Conservation (phyloP, 129 eudicot species). For the Helianthus annuus region DNA sequence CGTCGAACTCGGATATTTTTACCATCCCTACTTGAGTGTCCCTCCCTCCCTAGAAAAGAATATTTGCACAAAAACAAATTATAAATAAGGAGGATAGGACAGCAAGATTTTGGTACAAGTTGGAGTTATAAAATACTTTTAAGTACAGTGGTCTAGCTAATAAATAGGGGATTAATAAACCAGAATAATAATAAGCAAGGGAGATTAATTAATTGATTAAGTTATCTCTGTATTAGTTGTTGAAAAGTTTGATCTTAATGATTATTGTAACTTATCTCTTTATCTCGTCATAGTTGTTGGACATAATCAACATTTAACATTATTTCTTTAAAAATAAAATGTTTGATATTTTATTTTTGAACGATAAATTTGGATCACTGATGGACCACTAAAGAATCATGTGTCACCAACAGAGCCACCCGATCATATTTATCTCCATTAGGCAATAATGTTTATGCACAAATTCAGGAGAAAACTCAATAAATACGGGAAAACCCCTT, state of each 20-base stretch:
- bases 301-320: background rate
- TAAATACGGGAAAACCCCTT: too few species aligned
- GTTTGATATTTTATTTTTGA: background rate
- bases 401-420: too few species aligned
- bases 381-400: too few species aligned
- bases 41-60: background rate
- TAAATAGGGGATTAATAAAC: background rate
- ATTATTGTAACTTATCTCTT: conserved; percentile 13
- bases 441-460: too few species aligned
- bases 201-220: conserved; percentile 2
- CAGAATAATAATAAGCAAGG: background rate
- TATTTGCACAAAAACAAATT: background rate
- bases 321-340: background rate
- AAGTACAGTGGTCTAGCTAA: conserved; percentile 8
- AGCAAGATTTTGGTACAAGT: conserved; percentile 7
- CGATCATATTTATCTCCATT: too few species aligned
- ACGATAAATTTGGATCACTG: too few species aligned
- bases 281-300: conserved; percentile 21
- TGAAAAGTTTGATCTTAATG: conserved; percentile 13
- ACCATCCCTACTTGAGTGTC: too few species aligned
- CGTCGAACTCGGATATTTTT: too few species aligned
- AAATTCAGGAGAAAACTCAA: too few species aligned
- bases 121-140: conserved; percentile 2
- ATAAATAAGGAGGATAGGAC: background rate
- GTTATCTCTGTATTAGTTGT: background rate